Percentiles rank a stretch among this genome's conserved stretches.
Evolutionary conservation across 768 basidiomycete species (phyloP).

Genomic region (Auriculariales sp.): DNA sequence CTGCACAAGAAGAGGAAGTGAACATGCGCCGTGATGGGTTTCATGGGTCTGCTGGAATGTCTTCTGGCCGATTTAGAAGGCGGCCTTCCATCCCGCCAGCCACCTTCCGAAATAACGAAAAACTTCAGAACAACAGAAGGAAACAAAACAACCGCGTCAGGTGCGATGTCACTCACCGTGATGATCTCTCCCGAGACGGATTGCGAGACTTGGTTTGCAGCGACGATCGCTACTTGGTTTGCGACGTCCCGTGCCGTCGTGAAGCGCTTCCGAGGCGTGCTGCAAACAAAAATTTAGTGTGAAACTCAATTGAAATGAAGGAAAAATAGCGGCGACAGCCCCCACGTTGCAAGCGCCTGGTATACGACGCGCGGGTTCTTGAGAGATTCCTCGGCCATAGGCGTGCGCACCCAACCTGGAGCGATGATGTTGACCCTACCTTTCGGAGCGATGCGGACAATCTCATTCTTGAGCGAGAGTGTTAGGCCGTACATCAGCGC

Average conservation of each 20-base stretch:
- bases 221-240: slow-evolving; percentile 43
- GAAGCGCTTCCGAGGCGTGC: slow-evolving; percentile 57
- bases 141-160: too few species aligned
- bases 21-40: too few species aligned
- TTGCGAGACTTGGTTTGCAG: slow-evolving; percentile 47
- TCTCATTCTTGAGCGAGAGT: slow-evolving; percentile 62
- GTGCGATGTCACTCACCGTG: too few species aligned
- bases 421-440: slow-evolving; percentile 59
- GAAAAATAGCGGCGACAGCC: slow-evolving; percentile 1
- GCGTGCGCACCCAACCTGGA: slow-evolving; percentile 48
- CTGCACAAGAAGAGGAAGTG: too few species aligned
- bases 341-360: slow-evolving; percentile 53
- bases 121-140: too few species aligned
- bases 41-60: too few species aligned
- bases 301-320: neutral
- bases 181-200: slow-evolving; percentile 58
- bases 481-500: slow-evolving; percentile 64
- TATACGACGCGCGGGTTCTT: slow-evolving; percentile 40
- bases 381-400: slow-evolving; percentile 44
- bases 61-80: slow-evolving; percentile 27
- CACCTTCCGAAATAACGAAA: too few species aligned
- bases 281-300: slow-evolving; percentile 12
- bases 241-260: slow-evolving; percentile 50
- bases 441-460: slow-evolving; percentile 55
- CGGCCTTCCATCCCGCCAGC: slow-evolving; percentile 73